A percentile compares a stretch with the other conserved stretches of the same genome.
Conservation (phyloP, 257 asterid genomes). For the Ilex asprella region DNA sequence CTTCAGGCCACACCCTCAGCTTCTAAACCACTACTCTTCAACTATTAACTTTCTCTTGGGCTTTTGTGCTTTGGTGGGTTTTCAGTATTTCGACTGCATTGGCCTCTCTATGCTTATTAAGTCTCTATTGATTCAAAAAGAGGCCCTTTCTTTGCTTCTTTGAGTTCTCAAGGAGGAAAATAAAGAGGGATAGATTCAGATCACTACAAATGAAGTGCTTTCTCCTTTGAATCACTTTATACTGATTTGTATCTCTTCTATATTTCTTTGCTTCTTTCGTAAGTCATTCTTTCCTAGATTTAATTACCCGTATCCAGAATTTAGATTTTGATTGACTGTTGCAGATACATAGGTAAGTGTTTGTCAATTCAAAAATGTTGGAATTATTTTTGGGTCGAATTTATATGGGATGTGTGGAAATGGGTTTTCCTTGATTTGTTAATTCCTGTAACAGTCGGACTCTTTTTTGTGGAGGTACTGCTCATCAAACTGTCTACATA, state of each 20-base stretch:
- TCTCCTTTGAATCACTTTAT: constrained; percentile 12
- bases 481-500: too few relatives aligned
- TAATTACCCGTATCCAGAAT: constrained; percentile 1
- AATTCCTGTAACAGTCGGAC: too few relatives aligned
- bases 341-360: background rate
- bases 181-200: constrained; percentile 50
- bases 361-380: background rate
- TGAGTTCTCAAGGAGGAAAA: constrained; percentile 57
- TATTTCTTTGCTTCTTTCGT: constrained; percentile 19
- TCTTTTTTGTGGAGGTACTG: too few relatives aligned
- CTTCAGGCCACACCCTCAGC: constrained; percentile 41
- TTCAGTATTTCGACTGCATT: constrained; percentile 42
- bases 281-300: constrained; percentile 22
- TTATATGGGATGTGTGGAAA: background rate
- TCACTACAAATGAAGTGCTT: constrained; percentile 39
- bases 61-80: constrained; percentile 24
- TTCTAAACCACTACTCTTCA: constrained; percentile 39
- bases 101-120: constrained; percentile 51
- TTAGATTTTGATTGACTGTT: constrained; percentile 1
- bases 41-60: constrained; percentile 7
- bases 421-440: background rate
- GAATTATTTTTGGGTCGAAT: background rate
- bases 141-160: constrained; percentile 32
- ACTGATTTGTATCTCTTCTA: constrained; percentile 3
- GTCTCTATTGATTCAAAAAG: constrained; percentile 30